Conservation (phyloP, 306 rosid genomes). For the Sechiopsis laciniata region DNA sequence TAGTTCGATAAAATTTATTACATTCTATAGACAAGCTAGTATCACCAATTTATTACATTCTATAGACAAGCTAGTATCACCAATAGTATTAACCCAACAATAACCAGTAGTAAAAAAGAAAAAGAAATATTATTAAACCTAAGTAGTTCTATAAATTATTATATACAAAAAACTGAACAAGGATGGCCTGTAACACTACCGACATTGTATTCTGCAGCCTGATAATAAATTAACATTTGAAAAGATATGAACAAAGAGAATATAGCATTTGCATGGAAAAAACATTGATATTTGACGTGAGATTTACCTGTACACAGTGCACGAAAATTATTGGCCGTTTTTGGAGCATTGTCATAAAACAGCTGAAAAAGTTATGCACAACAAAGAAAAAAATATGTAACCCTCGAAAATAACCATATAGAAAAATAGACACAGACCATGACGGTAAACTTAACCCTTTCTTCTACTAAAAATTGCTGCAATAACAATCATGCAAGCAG, state of each 20-base stretch:
- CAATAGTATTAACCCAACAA: neutral
- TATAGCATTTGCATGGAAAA: neutral
- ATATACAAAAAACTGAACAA: neutral
- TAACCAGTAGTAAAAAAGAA: neutral
- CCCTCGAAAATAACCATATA: neutral
- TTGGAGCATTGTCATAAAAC: conserved; percentile 73
- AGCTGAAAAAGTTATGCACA: conserved; percentile 46
- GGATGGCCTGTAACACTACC: neutral
- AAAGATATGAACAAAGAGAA: neutral
- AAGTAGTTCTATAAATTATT: too few species aligned
- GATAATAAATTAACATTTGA: neutral
- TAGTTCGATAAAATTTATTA: neutral
- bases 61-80: neutral
- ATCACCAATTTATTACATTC: too few species aligned
- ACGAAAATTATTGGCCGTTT: conserved; percentile 91
- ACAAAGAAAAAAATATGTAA: neutral
- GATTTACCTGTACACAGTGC: conserved; percentile 80
- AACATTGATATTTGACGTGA: neutral
- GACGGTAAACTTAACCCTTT: neutral
- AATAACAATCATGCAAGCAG: neutral
- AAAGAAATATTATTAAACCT: neutral
- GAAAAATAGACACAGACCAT: neutral
- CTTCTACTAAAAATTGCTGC: neutral
- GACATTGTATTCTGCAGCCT: neutral
- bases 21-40: neutral